Conservation (phyloP, 2,329 filamentous ascomycete species). For the Didymella lethalis region DNA sequence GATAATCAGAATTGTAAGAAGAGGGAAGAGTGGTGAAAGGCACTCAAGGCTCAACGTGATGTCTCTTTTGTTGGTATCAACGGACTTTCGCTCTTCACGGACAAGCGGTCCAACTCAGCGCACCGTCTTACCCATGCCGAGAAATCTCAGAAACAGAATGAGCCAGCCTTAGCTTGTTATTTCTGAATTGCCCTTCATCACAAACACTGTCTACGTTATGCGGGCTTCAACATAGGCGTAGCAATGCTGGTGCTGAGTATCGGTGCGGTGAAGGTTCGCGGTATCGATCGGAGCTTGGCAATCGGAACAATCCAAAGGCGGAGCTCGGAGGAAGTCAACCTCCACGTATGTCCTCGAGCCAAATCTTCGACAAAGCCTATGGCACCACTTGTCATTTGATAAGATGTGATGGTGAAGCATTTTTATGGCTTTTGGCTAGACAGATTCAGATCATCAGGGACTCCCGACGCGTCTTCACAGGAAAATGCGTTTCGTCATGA, state of each 20-base stretch:
- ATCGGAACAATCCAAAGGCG: not conserved
- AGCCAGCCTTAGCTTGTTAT: not conserved
- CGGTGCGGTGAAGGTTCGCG: not conserved
- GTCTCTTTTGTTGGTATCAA: not conserved
- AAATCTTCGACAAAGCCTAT: not conserved
- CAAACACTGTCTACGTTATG: not conserved
- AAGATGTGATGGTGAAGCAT: not conserved
- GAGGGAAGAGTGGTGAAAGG: not conserved
- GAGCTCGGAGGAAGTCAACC: not conserved
- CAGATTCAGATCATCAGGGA: not conserved
- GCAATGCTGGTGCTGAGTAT: not conserved
- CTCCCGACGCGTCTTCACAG: conserved; percentile 23
- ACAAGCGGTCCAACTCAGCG: not conserved
- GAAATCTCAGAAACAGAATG: too few species aligned
- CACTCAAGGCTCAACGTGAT: not conserved
- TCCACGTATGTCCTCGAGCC: not conserved
- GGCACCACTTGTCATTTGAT: not conserved
- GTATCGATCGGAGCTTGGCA: not conserved
- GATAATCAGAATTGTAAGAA: not conserved
- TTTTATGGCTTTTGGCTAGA: not conserved
- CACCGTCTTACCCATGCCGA: not conserved
- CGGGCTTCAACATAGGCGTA: not conserved
- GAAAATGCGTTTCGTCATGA: conserved; percentile 30
- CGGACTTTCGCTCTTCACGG: not conserved
- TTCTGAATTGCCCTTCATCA: too few species aligned